Evolutionary conservation across 73 alveolate genomes (phyloP).

Genomic region (Blepharisma stoltei): DNA sequence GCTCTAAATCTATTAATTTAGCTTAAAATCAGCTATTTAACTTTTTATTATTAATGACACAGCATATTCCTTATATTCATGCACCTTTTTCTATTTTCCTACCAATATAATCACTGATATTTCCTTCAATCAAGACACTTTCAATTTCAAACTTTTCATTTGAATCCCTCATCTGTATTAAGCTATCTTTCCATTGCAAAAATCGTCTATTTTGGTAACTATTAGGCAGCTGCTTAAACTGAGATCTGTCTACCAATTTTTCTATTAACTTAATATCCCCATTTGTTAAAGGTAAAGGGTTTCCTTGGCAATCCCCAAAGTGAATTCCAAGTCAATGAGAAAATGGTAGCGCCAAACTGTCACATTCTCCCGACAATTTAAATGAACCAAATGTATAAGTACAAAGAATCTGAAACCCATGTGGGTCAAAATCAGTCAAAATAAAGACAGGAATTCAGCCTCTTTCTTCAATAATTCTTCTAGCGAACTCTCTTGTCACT

Average conservation of each 20-base stretch:
- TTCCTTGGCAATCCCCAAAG: neutral
- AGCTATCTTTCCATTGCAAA: neutral
- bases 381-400: constrained; percentile 18
- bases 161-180: neutral
- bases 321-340: constrained; percentile 28
- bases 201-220: constrained; percentile 3
- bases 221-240: neutral
- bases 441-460: constrained; percentile 6
- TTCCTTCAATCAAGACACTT: neutral
- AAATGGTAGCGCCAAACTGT: neutral
- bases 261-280: neutral
- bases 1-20: too few relatives aligned
- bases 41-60: too few relatives aligned
- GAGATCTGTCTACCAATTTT: neutral
- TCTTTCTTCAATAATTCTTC: neutral
- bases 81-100: neutral
- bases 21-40: too few relatives aligned
- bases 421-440: constrained; percentile 27
- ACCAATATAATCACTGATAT: neutral
- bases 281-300: neutral
- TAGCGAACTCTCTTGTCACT: neutral
- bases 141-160: constrained; percentile 5
- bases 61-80: neutral
- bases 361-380: constrained; percentile 17
- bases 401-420: constrained; percentile 2